Base-by-base conservation (phyloP, 371 early-diverging fungal species). In the Mucor circinelloides region DNA sequence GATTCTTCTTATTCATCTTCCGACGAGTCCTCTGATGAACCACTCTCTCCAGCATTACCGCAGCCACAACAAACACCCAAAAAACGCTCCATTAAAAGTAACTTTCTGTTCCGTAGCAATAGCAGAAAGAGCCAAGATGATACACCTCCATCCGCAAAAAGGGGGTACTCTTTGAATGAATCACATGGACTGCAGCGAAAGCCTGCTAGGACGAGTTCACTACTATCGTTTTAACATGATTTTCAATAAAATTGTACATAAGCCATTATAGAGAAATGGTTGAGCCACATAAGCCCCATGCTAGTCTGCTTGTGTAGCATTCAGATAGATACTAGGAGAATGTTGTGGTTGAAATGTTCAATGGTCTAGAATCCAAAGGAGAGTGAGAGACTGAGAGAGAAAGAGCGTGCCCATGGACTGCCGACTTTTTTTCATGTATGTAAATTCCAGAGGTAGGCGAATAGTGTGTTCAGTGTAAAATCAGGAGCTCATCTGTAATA, bases 11-110 rank as follows among this genome's bases (percentile, higher is more conserved):
- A 63, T 21, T 34, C 38, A 19, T 60, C 58, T 15, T 36, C 21
- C 9, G 55, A 55, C 21, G 60, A 60, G 30, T 64, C 55, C 12
- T 25, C 21, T 8, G 65, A 65, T 21, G 66, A 66, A 52, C 64
- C 40, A 48, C 23, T 32, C 1, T 56, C 19, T 25, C 56, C 32
- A 32, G 0, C 27, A 46, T 30, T 13, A 27, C 13, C 38, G 3
- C 60, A 10, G 36, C n/a, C 5, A 9, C 50, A 21, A 23, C 28
- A 27, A 3, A 9, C 34, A 50, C 25, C 62, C 6, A 63, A 54
- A 10, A 63, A 63, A 36, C 21, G 63, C 6, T 63, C 63, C 4
- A 31, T 56, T 17, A 31, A 54, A 40, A 13, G 38, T 31, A 57
- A 46, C 27, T 64, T 64, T 38, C 15, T 64, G 12, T 64, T 64